Evolutionary conservation across 2,329 filamentous ascomycete species (phyloP), one percentile per base, ranked within the genome.

Genomic region (Chalaropsis thielavioides): DNA sequence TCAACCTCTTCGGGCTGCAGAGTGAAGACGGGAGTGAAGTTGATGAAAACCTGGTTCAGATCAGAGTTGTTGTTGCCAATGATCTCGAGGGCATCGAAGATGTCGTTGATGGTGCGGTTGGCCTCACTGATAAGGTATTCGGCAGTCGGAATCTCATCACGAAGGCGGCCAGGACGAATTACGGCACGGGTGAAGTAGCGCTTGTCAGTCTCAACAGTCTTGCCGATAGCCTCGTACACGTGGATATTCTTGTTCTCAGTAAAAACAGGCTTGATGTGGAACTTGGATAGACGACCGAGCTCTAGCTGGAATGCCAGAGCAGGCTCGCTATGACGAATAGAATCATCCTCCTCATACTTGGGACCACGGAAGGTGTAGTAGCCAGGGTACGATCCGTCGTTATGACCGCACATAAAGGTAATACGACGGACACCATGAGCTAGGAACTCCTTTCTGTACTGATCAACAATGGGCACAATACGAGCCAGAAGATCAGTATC

Each of bases 41-140:
- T 97, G 82, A 99, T 94, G 81, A 99, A 99, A 82, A 99, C 94
- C 79, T 99, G 94, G 81, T 99, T 99, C 73, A 99, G 83, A 81
- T 99, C 94, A 62, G 94, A 96, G 79, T 95, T 95, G 80, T 96
- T 97, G 82, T 96, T 96, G 73, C 94, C 94, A 73, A 96, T 95
- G 71, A 99, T 96, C 81, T 99, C 94, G 66, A 99, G 81, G 56
- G 94, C 94, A 73, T 99, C 94, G 63, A 97, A 85, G 72, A 99
- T 97, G 74, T 99, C 94, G 74, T 90, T 97, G 83, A 99, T 92
- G 71, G 97, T 82, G 69, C 94, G 87, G 73, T 99, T 92, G 46
- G 92, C 92, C 79, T 99, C 94, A 0, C 92, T 96, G 71, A 96
- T 95, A 74, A 99, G 84, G 77, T 99, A 99, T 77, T 99, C 94